Conservation (phyloP, 306 rosid species). For the Dicorynia guianensis region DNA sequence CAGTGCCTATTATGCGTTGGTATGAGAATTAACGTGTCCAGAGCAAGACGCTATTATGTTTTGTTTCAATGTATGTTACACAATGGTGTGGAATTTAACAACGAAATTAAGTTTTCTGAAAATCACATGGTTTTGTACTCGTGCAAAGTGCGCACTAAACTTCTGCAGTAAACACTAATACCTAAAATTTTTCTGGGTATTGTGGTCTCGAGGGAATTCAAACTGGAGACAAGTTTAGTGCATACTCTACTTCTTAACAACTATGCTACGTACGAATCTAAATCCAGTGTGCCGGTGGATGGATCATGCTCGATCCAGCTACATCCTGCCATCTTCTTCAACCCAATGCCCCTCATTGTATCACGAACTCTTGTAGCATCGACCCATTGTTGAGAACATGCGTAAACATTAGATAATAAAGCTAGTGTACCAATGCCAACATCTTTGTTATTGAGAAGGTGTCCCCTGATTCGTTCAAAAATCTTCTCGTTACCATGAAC, state of each 20-base stretch:
- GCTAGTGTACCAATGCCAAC: constrained; percentile 70
- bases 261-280: constrained; percentile 37
- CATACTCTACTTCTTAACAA: neutral
- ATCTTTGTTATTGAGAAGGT: constrained; percentile 40
- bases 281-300: neutral
- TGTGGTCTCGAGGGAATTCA: too few relatives aligned
- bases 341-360: constrained; percentile 57
- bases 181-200: too few relatives aligned
- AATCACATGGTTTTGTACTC: too few relatives aligned
- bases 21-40: too few relatives aligned
- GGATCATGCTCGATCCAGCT: constrained; percentile 68
- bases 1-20: too few relatives aligned
- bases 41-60: too few relatives aligned
- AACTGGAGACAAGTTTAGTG: too few relatives aligned
- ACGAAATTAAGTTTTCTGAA: too few relatives aligned
- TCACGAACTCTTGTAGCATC: constrained; percentile 68
- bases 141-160: too few relatives aligned
- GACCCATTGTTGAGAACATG: constrained; percentile 70
- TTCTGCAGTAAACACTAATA: too few relatives aligned
- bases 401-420: constrained; percentile 69
- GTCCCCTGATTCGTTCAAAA: constrained; percentile 55
- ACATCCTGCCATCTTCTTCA: constrained; percentile 66
- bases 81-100: too few relatives aligned
- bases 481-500: constrained; percentile 64
- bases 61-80: too few relatives aligned